Conservation (phyloP, 768 basidiomycete genomes). For the Suillus bovinus region DNA sequence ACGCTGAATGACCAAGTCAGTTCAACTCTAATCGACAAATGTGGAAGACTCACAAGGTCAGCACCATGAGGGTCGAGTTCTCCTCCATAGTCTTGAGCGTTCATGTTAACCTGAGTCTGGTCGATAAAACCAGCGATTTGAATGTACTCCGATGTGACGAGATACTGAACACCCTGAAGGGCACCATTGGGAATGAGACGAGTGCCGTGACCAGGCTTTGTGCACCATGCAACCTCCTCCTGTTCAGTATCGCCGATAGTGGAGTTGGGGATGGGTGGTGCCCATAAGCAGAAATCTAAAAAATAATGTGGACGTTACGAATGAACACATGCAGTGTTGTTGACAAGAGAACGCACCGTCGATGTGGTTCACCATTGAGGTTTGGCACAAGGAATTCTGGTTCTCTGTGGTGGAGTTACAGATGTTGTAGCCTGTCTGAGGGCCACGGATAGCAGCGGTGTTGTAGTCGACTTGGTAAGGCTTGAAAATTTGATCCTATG, state of each 20-base stretch:
- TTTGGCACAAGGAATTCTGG: conserved; percentile 68
- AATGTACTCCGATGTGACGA: conserved; percentile 57
- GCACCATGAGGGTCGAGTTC: conserved; percentile 75
- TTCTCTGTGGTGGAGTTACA: conserved; percentile 71
- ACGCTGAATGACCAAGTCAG: conserved; percentile 39
- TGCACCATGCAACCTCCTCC: conserved; percentile 57
- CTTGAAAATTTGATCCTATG: conserved; percentile 25
- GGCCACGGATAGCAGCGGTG: conserved; percentile 47
- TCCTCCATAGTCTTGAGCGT: conserved; percentile 57
- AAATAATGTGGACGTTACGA: conserved; percentile 26
- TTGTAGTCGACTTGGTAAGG: conserved; percentile 53
- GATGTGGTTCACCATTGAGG: conserved; percentile 59
- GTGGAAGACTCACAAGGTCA: conserved; percentile 38
- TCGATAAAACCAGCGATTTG: conserved; percentile 65
- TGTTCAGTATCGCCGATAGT: too few relatives aligned
- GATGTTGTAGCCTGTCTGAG: conserved; percentile 62
- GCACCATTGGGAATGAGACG: conserved; percentile 70
- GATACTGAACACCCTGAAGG: conserved; percentile 62
- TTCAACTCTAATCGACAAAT: conserved; percentile 16
- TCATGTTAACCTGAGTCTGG: conserved; percentile 57
- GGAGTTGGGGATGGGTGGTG: too few relatives aligned
- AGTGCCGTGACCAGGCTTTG: conserved; percentile 67
- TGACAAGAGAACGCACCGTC: conserved; percentile 26
- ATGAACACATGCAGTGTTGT: neutral
- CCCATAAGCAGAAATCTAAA: conserved; percentile 17